Percentiles rank a stretch among this genome's conserved stretches.
These are phyloP conservation scores for Pezizomycotina sp. DNA, from an alignment of 2,329 filamentous ascomycete genomes.

Conservation along the genomic window DNA sequence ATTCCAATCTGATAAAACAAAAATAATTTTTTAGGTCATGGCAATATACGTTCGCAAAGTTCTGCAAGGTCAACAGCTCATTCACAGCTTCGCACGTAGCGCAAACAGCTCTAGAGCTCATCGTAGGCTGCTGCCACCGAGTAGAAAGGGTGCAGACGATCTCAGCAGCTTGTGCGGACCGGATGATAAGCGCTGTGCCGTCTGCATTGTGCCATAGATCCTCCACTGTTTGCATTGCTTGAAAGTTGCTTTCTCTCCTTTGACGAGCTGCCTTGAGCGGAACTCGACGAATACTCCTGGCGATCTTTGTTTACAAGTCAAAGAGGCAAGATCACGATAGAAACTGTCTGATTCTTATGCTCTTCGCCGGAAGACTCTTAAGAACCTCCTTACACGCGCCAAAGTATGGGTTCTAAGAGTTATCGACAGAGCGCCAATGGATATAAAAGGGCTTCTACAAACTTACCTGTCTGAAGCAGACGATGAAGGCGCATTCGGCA, in stretches of 20 bases:
- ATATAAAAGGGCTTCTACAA: slow-evolving; percentile 87
- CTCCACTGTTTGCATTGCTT: slow-evolving; percentile 82
- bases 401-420: slow-evolving; percentile 64
- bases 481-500: slow-evolving; percentile 77
- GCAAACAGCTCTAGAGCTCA: slow-evolving; percentile 66
- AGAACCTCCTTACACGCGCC: slow-evolving; percentile 58
- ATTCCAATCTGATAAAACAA: too few species aligned
- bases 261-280: slow-evolving; percentile 88
- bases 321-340: slow-evolving; percentile 62
- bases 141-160: slow-evolving; percentile 83
- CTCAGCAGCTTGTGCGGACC: slow-evolving; percentile 66
- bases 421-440: slow-evolving; percentile 71
- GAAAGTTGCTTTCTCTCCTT: slow-evolving; percentile 81
- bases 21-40: slow-evolving; percentile 52
- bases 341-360: slow-evolving; percentile 88
- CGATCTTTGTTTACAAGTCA: slow-evolving; percentile 62
- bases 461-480: slow-evolving; percentile 93
- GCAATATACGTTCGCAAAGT: slow-evolving; percentile 65
- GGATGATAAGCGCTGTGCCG: slow-evolving; percentile 67
- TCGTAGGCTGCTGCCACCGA: slow-evolving; percentile 81
- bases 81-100: slow-evolving; percentile 91
- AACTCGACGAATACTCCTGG: slow-evolving; percentile 86
- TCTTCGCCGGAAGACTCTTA: slow-evolving; percentile 63
- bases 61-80: slow-evolving; percentile 49
- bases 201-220: slow-evolving; percentile 79